phyloP scores from a whole-genome alignment of 352 stramenopile genomes.

The Nothophytophthora sp. region DNA sequence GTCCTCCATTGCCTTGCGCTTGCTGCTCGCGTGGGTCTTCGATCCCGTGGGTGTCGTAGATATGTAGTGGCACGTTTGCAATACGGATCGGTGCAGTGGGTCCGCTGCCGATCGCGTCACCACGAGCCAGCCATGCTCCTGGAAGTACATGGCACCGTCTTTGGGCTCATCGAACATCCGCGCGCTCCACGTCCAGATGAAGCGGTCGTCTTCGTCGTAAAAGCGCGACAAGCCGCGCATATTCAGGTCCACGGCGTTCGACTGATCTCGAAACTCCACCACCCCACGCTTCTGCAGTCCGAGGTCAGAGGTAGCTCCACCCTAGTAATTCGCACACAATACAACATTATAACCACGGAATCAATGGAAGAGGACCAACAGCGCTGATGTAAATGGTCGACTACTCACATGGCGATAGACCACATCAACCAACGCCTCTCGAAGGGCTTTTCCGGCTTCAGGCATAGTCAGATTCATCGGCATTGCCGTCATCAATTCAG shows the following conservation, averaged over 20 bases:
- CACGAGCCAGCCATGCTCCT: constrained; percentile 16
- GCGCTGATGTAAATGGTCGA: no score
- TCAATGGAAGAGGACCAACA: neutral
- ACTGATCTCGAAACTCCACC: constrained; percentile 12
- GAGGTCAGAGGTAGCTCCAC: constrained; percentile 16
- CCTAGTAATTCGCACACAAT: no score
- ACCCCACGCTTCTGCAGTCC: constrained; percentile 18
- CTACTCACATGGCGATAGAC: constrained; percentile 16
- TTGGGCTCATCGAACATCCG: constrained; percentile 11
- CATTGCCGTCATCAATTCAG: constrained; percentile 10
- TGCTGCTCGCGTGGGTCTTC: neutral
- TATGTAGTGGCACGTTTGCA: constrained; percentile 15
- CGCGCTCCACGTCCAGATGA: constrained; percentile 9
- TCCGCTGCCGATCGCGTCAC: neutral
- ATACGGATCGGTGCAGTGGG: constrained; percentile 1
- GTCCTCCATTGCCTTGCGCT: constrained; percentile 1
- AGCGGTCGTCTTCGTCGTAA: constrained; percentile 12
- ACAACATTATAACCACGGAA: no score
- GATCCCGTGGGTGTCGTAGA: constrained; percentile 5
- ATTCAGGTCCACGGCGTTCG: constrained; percentile 6
- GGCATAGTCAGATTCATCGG: constrained; percentile 1
- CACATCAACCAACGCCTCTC: constrained; percentile 3
- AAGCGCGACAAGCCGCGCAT: constrained; percentile 11
- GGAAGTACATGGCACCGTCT: constrained; percentile 8
- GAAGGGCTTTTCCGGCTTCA: neutral